A percentile compares a stretch with the other conserved stretches of the same genome.
Evolutionary conservation across 305 asterid genomes (phyloP).

Genomic region (Fraxinus baroniana): DNA sequence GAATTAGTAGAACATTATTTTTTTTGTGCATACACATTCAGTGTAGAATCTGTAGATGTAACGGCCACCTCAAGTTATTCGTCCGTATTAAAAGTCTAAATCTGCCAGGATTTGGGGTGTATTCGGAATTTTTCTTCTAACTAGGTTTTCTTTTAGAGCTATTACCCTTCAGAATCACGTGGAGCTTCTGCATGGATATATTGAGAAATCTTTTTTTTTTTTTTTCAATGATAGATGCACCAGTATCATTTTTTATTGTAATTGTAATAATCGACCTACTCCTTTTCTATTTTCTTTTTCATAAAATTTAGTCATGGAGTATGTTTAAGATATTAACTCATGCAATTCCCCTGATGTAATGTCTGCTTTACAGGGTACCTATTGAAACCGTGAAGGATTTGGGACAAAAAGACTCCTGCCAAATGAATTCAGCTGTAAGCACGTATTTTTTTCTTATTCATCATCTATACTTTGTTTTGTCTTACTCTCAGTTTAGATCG

Average conservation of each 20-base stretch:
- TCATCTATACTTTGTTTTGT: neutral
- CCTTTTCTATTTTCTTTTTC: conserved; percentile 8
- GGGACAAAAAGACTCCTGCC: conserved; percentile 27
- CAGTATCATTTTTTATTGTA: neutral
- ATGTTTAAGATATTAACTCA: neutral
- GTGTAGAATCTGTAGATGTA: neutral
- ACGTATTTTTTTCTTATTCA: neutral
- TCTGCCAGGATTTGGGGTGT: neutral
- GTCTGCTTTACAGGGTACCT: conserved; percentile 42
- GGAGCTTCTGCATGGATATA: neutral
- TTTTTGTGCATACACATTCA: neutral
- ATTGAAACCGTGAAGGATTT: conserved; percentile 39
- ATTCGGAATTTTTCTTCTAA: neutral
- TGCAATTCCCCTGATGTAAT: conserved; percentile 20
- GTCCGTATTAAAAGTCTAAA: neutral
- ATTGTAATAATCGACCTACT: neutral
- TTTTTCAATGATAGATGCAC: neutral
- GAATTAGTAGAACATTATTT: neutral
- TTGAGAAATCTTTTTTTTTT: neutral
- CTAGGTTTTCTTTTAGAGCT: conserved; percentile 5
- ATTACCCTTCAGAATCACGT: neutral
- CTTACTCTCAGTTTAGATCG: neutral
- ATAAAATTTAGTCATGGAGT: conserved; percentile 6
- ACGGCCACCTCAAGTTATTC: neutral
- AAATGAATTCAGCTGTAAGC: conserved; percentile 42